Conservation (phyloP, 768 basidiomycete genomes). For the Imleria badia region DNA sequence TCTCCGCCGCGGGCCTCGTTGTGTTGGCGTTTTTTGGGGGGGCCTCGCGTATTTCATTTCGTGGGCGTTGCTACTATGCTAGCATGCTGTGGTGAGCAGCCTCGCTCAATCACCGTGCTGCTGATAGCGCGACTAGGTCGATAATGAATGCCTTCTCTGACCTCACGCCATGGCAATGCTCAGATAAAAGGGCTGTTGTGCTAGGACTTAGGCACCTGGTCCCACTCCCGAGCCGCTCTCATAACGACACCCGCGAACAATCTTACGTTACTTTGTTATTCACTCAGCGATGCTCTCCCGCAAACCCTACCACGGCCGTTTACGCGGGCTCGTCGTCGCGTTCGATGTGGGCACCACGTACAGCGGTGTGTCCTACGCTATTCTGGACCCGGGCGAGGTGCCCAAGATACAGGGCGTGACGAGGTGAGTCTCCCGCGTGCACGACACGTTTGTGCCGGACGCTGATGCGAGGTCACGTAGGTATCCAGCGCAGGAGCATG, state of each 20-base stretch:
- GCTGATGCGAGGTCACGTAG: constrained; percentile 17
- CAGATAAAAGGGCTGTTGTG: constrained; percentile 23
- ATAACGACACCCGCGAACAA: background rate
- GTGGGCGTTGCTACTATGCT: constrained; percentile 1
- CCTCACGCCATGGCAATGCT: background rate
- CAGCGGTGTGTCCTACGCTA: constrained; percentile 40
- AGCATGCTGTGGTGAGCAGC: constrained; percentile 4
- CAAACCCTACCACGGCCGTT: constrained; percentile 38
- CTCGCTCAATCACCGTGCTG: constrained; percentile 16
- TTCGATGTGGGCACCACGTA: constrained; percentile 44
- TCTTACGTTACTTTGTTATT: constrained; percentile 8
- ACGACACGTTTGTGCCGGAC: background rate
- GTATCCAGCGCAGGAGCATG: constrained; percentile 43
- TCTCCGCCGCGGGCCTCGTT: constrained; percentile 13
- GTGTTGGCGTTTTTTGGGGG: constrained; percentile 14
- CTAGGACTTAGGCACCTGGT: too few species aligned
- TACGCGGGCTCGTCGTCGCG: constrained; percentile 37
- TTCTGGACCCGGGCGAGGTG: constrained; percentile 41
- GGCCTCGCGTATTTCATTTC: constrained; percentile 26
- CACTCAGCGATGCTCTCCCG: constrained; percentile 31
- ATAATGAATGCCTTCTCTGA: constrained; percentile 11
- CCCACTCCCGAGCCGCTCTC: too few species aligned
- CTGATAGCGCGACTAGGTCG: constrained; percentile 5
- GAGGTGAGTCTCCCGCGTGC: constrained; percentile 27
- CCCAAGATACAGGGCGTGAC: constrained; percentile 37